Evolutionary conservation across 306 rosid species (phyloP).

Genomic region (Oxytropis ochrocephala): DNA sequence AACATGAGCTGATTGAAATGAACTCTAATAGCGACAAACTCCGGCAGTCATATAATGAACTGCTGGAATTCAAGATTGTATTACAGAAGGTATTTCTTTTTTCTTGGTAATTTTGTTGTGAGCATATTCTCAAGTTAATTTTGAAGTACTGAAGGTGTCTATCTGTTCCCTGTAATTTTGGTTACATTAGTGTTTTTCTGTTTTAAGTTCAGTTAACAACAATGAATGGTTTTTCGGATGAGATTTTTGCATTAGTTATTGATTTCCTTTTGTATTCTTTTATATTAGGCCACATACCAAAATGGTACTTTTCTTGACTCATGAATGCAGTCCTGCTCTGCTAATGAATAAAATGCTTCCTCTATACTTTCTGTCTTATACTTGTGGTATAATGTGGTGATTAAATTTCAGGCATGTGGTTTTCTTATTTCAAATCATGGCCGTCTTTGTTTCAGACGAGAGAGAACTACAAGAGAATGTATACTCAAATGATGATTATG

Average conservation of each 20-base stretch:
- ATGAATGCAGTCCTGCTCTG: neutral
- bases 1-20: slow-evolving; percentile 88
- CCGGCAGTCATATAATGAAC: slow-evolving; percentile 89
- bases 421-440: slow-evolving; percentile 73
- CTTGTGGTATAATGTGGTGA: slow-evolving; percentile 1
- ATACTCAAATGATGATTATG: slow-evolving; percentile 56
- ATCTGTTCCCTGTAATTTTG: neutral
- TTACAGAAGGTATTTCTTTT: slow-evolving; percentile 69
- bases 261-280: neutral
- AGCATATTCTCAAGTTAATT: neutral
- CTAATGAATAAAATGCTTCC: neutral
- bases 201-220: slow-evolving; percentile 6
- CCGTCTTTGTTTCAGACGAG: slow-evolving; percentile 57
- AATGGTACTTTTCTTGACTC: neutral
- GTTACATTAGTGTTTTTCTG: neutral
- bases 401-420: slow-evolving; percentile 64
- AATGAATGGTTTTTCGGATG: slow-evolving; percentile 1
- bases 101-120: neutral
- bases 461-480: slow-evolving; percentile 74
- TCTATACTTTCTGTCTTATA: slow-evolving; percentile 9
- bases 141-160: neutral
- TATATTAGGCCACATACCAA: neutral
- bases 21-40: slow-evolving; percentile 89
- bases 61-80: slow-evolving; percentile 92
- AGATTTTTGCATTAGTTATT: slow-evolving; percentile 3